These are phyloP conservation scores for Phytophthora palmivora DNA, from an alignment of 352 stramenopile genomes.

Conservation along the genomic window DNA sequence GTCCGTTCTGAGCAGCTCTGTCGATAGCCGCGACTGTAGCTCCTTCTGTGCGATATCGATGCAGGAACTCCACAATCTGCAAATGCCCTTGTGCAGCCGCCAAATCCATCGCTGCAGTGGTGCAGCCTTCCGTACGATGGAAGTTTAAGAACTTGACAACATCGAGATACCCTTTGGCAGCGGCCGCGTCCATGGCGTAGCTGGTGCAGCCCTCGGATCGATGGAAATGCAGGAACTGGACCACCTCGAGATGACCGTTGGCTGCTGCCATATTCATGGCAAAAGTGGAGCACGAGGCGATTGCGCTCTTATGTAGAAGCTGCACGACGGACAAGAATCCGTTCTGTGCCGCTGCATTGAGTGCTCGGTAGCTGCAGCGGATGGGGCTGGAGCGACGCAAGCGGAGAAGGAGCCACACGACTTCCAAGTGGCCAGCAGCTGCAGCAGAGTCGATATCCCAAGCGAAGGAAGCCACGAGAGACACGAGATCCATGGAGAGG, in stretches of 20 bases:
- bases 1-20: conserved; percentile 46
- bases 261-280: conserved; percentile 47
- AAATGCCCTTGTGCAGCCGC: conserved; percentile 42
- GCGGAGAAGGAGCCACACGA: conserved; percentile 34
- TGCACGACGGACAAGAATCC: conserved; percentile 31
- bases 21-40: conserved; percentile 52
- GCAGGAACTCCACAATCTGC: conserved; percentile 45
- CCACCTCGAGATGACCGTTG: conserved; percentile 32
- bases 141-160: conserved; percentile 52
- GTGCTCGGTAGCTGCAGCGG: conserved; percentile 20
- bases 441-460: conserved; percentile 41
- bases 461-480: conserved; percentile 39
- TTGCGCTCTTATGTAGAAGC: conserved; percentile 17
- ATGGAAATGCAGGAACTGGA: conserved; percentile 44
- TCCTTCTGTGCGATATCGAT: conserved; percentile 34
- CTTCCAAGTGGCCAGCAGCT: conserved; percentile 25
- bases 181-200: conserved; percentile 51
- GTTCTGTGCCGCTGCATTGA: conserved; percentile 32
- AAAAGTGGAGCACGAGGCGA: conserved; percentile 27
- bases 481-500: conserved; percentile 34
- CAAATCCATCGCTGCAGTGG: conserved; percentile 43
- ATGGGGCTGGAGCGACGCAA: conserved; percentile 9
- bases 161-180: conserved; percentile 38
- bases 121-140: conserved; percentile 38
- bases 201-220: conserved; percentile 46